phyloP scores from a whole-genome alignment of 2,329 filamentous ascomycete genomes.

The Penicillium occitanis region DNA sequence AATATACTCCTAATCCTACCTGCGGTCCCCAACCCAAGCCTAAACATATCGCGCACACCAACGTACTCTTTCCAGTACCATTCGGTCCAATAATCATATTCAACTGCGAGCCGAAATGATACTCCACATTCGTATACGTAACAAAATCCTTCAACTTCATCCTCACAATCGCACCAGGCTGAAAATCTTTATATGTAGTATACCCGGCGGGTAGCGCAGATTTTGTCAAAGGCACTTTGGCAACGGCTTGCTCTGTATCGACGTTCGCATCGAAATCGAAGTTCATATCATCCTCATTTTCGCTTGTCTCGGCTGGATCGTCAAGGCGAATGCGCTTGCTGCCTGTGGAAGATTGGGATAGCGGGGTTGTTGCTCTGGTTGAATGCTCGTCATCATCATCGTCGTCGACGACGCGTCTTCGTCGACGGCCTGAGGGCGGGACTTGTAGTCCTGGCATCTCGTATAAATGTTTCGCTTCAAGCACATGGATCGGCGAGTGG shows the following conservation, averaged over 20 bases:
- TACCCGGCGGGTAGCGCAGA: conserved; percentile 14
- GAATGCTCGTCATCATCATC: conserved; percentile 27
- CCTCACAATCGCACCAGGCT: conserved; percentile 80
- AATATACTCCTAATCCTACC: conserved; percentile 37
- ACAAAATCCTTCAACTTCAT: conserved; percentile 88
- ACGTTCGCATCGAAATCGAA: conserved; percentile 18
- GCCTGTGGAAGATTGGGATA: conserved; percentile 29
- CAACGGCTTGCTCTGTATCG: background rate
- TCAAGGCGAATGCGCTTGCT: conserved; percentile 37
- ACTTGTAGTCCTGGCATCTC: conserved; percentile 16
- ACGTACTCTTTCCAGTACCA: conserved; percentile 93
- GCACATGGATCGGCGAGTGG: background rate
- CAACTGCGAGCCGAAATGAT: conserved; percentile 83
- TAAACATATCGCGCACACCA: conserved; percentile 94
- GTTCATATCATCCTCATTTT: conserved; percentile 24
- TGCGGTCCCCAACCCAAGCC: conserved; percentile 80
- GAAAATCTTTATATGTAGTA: conserved; percentile 21
- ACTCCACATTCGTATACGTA: conserved; percentile 89
- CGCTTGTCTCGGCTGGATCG: conserved; percentile 26
- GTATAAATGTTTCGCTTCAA: background rate
- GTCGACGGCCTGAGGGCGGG: conserved; percentile 28
- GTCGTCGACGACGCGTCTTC: conserved; percentile 27
- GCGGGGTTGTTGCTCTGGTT: conserved; percentile 25
- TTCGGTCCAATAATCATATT: conserved; percentile 99
- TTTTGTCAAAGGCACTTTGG: conserved; percentile 9